phyloP scores from a whole-genome alignment of 1,284 basidiomycete genomes.

The Polyporus tsugae region DNA sequence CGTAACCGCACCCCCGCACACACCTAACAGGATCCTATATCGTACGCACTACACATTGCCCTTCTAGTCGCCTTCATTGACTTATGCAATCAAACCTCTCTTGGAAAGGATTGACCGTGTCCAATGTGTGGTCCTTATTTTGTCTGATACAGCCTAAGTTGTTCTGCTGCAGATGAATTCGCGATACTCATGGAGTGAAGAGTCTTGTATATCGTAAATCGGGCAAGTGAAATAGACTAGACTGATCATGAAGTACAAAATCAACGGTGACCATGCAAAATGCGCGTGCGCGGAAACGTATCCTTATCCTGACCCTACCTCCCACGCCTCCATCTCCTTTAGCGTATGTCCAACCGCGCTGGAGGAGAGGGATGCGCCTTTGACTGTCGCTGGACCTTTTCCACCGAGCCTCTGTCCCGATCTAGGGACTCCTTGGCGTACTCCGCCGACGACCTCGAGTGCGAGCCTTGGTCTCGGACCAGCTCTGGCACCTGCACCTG shows the following conservation, averaged over 20 bases:
- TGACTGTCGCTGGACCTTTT: neutral
- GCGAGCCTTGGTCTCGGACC: conserved; percentile 8
- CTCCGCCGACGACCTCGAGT: neutral
- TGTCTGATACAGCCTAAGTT: neutral
- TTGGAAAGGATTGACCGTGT: neutral
- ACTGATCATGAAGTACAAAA: neutral
- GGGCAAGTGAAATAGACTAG: neutral
- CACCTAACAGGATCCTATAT: conserved; percentile 28
- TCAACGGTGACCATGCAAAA: neutral
- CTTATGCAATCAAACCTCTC: conserved; percentile 11
- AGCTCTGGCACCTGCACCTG: conserved; percentile 12
- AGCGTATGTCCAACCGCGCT: conserved; percentile 16
- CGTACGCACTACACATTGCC: conserved; percentile 22
- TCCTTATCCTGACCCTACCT: conserved; percentile 1
- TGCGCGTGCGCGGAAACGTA: conserved; percentile 20
- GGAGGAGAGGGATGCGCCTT: neutral
- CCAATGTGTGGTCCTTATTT: conserved; percentile 1
- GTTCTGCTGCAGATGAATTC: neutral
- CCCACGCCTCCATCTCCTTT: conserved; percentile 13
- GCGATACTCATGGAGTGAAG: neutral
- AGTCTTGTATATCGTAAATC: neutral
- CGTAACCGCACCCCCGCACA: conserved; percentile 13
- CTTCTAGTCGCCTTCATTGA: conserved; percentile 22
- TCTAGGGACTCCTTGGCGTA: neutral
- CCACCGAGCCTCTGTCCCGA: neutral